Evolutionary conservation across 805 yeast genomes (phyloP), one percentile per base, ranked within the genome.

Genomic region (Cephaloascus fragrans): DNA sequence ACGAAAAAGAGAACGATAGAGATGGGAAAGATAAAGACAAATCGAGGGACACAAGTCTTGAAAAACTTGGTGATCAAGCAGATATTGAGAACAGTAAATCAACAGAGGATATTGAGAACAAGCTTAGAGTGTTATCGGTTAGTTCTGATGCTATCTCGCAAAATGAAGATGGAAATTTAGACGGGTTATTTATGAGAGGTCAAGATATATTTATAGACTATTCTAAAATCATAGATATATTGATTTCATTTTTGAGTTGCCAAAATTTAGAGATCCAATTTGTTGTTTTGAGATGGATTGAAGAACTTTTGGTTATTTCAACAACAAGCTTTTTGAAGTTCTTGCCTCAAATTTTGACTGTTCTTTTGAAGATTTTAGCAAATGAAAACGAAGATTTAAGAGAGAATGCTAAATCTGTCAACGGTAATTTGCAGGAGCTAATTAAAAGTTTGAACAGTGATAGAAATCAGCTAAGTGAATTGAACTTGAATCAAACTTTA

Each of bases 161-260:
- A 83, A 52, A 65, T 75, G 8, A 79, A 83, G 1, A 86, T 88
- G 3, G 10, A 44, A 40, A 3, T 12, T 61, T 50, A 10, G 51
- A 50, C 5, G 59, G 59, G 12, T 47, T 50, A 10, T 56, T 63
- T 35, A 48, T 62, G 15, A 61, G 51, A 37, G 71, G 72, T 1
- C 96, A 88, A 55, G 95, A 89, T 53, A 77, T 88, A 17, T 77
- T 73, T 41, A 69, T 90, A 26, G 90, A 88, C 59, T 85, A 77
- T 49, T 77, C 90, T 4, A 81, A 77, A 46, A 80, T 90, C 34
- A 80, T 88, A 28, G 86, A 81, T 37, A 86, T 90, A 32, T 57
- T 93, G 37, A 75, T 90, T n/a, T 75, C 87, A 2, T 85, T 86
- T 44, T 65, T 93, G 38, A 85, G 84, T 44, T 76, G 80, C 2